A percentile compares a stretch with the other conserved stretches of the same genome.
Conservation (phyloP, 2,329 filamentous ascomycete genomes). For the Talaromyces sp. region DNA sequence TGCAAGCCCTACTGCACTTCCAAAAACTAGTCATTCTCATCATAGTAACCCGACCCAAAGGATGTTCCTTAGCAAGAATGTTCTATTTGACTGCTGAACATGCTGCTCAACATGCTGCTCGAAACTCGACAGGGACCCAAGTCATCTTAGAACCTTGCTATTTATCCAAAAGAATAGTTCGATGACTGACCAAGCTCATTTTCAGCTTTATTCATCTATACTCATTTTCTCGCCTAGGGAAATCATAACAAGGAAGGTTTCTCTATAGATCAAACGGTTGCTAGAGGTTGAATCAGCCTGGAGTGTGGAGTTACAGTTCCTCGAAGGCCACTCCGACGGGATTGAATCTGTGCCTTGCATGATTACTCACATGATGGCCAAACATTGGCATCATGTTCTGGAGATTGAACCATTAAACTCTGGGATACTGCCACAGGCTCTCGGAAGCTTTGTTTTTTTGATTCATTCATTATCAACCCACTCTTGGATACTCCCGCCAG, state of each 20-base stretch:
- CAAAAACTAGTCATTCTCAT: background rate
- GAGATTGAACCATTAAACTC: too few species aligned
- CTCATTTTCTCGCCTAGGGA: background rate
- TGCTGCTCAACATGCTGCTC: background rate
- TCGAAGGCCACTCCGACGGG: background rate
- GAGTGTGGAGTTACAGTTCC: background rate
- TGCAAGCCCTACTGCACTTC: background rate
- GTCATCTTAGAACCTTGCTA: background rate
- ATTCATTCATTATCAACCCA: too few species aligned
- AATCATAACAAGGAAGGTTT: background rate
- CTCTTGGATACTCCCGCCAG: too few species aligned
- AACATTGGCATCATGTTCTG: too few species aligned
- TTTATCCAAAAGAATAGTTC: background rate
- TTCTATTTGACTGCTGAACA: too few species aligned
- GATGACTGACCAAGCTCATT: background rate
- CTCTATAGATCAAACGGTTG: background rate
- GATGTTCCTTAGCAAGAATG: background rate
- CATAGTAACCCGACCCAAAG: background rate
- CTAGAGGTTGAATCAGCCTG: background rate
- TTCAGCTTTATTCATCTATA: background rate
- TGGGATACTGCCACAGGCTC: too few species aligned
- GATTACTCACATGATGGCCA: too few species aligned
- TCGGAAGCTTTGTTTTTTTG: too few species aligned
- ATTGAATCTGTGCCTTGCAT: too few species aligned
- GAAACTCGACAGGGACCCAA: background rate